These are phyloP conservation scores for Populus hybrid DNA, from an alignment of 441 rosid genomes.

Conservation along the genomic window DNA sequence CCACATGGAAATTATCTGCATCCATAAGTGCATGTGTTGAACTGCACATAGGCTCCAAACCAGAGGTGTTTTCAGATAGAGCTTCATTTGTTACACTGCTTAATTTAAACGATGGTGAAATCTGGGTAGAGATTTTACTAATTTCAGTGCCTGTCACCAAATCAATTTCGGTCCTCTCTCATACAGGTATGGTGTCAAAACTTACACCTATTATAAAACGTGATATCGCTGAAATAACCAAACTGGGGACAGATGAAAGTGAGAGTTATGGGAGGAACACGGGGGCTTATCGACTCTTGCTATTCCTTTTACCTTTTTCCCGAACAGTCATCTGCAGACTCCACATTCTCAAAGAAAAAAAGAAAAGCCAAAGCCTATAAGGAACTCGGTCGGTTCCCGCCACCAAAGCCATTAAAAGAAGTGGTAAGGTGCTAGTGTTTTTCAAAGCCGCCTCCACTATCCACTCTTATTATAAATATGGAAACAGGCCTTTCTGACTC, in stretches of 20 bases:
- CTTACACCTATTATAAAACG: neutral
- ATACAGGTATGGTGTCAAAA: slow-evolving; percentile 1
- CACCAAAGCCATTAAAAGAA: slow-evolving; percentile 23
- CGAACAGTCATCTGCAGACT: slow-evolving; percentile 37
- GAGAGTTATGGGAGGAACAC: slow-evolving; percentile 50
- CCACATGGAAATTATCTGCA: neutral
- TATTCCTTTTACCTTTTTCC: slow-evolving; percentile 36
- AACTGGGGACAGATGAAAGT: slow-evolving; percentile 38
- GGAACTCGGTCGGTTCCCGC: slow-evolving; percentile 39
- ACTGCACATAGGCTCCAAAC: neutral
- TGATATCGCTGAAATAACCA: slow-evolving; percentile 13
- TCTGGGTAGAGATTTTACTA: neutral
- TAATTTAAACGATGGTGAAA: neutral
- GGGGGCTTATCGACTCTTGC: slow-evolving; percentile 33
- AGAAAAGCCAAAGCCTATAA: slow-evolving; percentile 12
- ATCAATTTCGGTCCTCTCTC: neutral
- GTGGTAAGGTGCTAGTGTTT: slow-evolving; percentile 11
- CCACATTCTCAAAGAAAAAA: slow-evolving; percentile 28
- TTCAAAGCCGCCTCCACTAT: slow-evolving; percentile 27
- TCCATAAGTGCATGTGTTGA: neutral
- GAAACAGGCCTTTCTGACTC: slow-evolving; percentile 24
- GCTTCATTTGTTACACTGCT: neutral
- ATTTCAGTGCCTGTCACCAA: neutral
- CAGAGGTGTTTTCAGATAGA: neutral
- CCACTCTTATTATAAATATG: slow-evolving; percentile 22